Percentiles rank a stretch among this genome's conserved stretches.
phyloP scores from a whole-genome alignment of 202 grass and related monocot genomes.

The Elaeis oleifera region DNA sequence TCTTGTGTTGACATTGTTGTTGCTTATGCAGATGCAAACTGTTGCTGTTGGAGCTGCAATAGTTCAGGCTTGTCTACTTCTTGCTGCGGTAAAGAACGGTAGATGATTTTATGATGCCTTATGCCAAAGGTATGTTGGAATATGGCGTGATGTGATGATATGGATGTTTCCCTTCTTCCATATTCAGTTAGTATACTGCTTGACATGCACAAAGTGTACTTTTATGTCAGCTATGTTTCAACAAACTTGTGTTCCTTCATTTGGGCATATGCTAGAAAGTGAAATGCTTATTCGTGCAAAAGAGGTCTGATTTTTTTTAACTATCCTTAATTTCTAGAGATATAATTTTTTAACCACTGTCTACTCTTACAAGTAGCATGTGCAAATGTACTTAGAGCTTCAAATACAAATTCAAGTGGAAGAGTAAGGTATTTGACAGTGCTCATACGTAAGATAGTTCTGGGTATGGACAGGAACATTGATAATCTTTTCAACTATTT shows the following conservation, averaged over 20 bases:
- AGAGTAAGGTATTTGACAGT: too few species aligned
- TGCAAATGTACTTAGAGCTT: slow-evolving; percentile 2
- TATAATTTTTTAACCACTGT: slow-evolving; percentile 7
- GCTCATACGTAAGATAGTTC: too few species aligned
- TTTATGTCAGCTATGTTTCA: slow-evolving; percentile 73
- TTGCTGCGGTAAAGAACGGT: slow-evolving; percentile 91
- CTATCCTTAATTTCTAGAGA: too few species aligned
- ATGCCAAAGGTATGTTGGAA: slow-evolving; percentile 53
- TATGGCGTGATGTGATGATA: too few species aligned
- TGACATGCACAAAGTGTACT: slow-evolving; percentile 1
- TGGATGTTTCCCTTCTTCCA: not conserved
- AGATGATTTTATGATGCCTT: slow-evolving; percentile 91
- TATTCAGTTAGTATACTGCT: not conserved
- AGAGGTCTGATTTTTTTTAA: slow-evolving; percentile 41
- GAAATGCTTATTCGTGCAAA: slow-evolving; percentile 83
- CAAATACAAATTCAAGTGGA: too few species aligned
- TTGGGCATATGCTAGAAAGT: slow-evolving; percentile 71
- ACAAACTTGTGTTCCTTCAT: slow-evolving; percentile 73
- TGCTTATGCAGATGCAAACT: slow-evolving; percentile 64
- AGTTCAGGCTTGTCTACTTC: slow-evolving; percentile 79
- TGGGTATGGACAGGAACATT: too few species aligned
- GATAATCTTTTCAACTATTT: too few species aligned
- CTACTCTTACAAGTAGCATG: slow-evolving; percentile 1
- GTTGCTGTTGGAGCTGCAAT: slow-evolving; percentile 63
- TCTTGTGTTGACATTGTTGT: not conserved